A percentile compares a stretch with the other conserved stretches of the same genome.
Evolutionary conservation across 2,329 filamentous ascomycete species (phyloP).

Genomic region (Cladophialophora exuberans): DNA sequence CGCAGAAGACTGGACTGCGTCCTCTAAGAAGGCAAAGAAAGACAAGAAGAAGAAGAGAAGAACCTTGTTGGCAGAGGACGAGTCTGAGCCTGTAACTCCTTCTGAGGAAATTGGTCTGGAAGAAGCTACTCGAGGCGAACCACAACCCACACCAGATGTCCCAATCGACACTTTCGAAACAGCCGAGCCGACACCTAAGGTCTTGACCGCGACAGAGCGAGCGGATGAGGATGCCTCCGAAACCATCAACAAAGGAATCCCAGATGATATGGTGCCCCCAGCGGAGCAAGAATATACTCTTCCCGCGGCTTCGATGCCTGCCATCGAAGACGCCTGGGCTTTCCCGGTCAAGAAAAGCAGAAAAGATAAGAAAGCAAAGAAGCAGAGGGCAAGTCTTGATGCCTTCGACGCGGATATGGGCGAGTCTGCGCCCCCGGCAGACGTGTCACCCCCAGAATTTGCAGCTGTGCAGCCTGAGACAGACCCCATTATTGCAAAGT

Average conservation of each 20-base stretch:
- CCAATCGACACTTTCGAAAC: background rate
- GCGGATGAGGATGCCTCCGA: too few species aligned
- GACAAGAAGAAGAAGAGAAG: conserved; percentile 44
- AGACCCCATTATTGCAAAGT: background rate
- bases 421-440: background rate
- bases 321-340: conserved; percentile 24
- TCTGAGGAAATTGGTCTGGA: background rate
- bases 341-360: conserved; percentile 38
- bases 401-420: background rate
- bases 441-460: background rate
- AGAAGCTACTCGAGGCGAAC: background rate
- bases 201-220: too few species aligned
- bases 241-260: too few species aligned
- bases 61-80: background rate
- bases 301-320: too few species aligned
- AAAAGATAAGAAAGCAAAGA: conserved; percentile 28
- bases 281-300: too few species aligned
- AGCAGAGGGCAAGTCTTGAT: conserved; percentile 28
- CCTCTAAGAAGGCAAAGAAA: conserved; percentile 34
- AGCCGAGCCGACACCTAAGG: background rate
- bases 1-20: conserved; percentile 24
- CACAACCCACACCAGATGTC: background rate
- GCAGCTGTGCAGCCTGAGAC: background rate
- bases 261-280: too few species aligned
- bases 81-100: background rate